Conservation (phyloP, 192 early-diverging fungal genomes). For the Podila clonocystis region DNA sequence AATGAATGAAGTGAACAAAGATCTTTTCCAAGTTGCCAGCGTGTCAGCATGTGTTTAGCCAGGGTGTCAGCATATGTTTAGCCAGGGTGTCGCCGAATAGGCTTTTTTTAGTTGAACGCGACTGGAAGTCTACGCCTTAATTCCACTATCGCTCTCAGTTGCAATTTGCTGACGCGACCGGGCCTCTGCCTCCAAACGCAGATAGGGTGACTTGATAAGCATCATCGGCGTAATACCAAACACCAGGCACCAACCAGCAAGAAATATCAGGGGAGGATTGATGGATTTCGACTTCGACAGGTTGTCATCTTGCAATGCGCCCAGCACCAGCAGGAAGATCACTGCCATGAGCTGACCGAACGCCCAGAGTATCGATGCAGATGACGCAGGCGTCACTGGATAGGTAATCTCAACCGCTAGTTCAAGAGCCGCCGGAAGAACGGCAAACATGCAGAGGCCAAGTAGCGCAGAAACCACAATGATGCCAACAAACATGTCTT, state of each 20-base stretch:
- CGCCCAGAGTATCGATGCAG: conserved; percentile 45
- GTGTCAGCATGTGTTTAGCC: no score
- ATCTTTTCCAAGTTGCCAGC: no score
- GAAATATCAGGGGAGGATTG: conserved; percentile 32
- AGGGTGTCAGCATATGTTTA: no score
- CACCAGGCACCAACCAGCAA: conserved; percentile 13
- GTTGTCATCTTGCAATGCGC: conserved; percentile 9
- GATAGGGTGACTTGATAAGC: conserved; percentile 13
- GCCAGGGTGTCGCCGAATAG: no score
- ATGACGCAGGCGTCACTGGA: conserved; percentile 46
- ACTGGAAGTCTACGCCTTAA: no score
- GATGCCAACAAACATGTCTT: conserved; percentile 28
- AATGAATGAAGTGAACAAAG: no score
- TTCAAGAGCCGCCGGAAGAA: conserved; percentile 36
- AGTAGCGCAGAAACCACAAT: conserved; percentile 31
- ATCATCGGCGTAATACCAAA: conserved; percentile 19
- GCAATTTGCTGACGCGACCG: background rate
- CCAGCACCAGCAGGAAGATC: conserved; percentile 19
- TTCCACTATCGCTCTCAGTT: no score
- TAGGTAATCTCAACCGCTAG: conserved; percentile 47
- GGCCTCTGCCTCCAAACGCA: conserved; percentile 24
- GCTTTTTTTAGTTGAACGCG: no score
- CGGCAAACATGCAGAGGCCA: conserved; percentile 25
- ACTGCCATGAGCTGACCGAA: conserved; percentile 43
- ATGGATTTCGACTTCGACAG: background rate